A percentile compares a stretch with the other conserved stretches of the same genome.
Evolutionary conservation across 352 stramenopile genomes (phyloP).

Genomic region (Achlya hypogyna): DNA sequence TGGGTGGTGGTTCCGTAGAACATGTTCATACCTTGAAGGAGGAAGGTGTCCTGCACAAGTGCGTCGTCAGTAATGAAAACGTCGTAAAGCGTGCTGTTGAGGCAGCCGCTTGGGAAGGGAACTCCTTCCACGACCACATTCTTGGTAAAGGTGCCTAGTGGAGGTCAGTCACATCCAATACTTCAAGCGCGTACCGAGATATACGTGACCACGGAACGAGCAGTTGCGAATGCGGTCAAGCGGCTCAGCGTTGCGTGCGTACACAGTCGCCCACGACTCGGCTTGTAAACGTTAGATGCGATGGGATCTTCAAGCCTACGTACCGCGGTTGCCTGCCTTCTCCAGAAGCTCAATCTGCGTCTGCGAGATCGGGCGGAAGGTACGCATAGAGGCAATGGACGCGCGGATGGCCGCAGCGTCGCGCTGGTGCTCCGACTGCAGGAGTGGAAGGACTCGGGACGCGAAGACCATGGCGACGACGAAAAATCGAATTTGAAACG

Average conservation of each 20-base stretch:
- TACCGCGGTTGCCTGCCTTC: slow-evolving; percentile 56
- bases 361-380: slow-evolving; percentile 31
- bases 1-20: neutral
- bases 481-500: neutral
- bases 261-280: slow-evolving; percentile 47
- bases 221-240: slow-evolving; percentile 44
- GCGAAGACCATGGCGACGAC: neutral
- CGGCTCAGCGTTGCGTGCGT: slow-evolving; percentile 30
- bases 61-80: slow-evolving; percentile 58
- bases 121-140: slow-evolving; percentile 37
- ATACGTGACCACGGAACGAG: slow-evolving; percentile 53
- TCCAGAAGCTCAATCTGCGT: slow-evolving; percentile 43
- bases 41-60: slow-evolving; percentile 59
- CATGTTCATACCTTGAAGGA: slow-evolving; percentile 42
- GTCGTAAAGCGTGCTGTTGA: slow-evolving; percentile 54
- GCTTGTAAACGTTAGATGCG: slow-evolving; percentile 29
- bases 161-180: neutral
- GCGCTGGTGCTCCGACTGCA: slow-evolving; percentile 25
- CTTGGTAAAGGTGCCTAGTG: slow-evolving; percentile 24
- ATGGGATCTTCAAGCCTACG: slow-evolving; percentile 1
- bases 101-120: slow-evolving; percentile 46
- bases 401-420: slow-evolving; percentile 24
- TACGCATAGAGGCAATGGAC: slow-evolving; percentile 9
- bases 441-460: slow-evolving; percentile 19
- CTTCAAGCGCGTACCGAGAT: slow-evolving; percentile 30